Conservation (phyloP, 2,329 filamentous ascomycete genomes). For the Trichoderma sp. region DNA sequence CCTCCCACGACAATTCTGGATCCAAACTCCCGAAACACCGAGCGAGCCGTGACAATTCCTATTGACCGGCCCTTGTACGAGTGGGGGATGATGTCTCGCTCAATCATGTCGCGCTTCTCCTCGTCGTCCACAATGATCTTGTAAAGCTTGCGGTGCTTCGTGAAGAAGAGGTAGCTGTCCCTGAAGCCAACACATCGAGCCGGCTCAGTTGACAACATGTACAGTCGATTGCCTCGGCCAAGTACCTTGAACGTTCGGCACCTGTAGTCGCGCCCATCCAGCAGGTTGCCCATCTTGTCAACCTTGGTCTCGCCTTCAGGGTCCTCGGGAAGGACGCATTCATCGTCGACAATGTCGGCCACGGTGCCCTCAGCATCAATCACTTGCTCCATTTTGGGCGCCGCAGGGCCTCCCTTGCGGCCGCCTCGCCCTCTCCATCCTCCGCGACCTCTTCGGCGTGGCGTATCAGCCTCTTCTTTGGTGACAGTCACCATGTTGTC, state of each 20-base stretch:
- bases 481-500: constrained; percentile 60
- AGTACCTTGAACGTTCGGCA: constrained; percentile 92
- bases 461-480: constrained; percentile 54
- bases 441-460: constrained; percentile 62
- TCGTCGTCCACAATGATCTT: constrained; percentile 98
- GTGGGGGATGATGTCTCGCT: constrained; percentile 91
- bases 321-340: constrained; percentile 85
- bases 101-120: constrained; percentile 96
- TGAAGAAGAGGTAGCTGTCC: constrained; percentile 98
- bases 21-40: constrained; percentile 95
- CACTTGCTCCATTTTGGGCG: constrained; percentile 76
- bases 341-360: constrained; percentile 86
- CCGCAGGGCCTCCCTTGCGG: constrained; percentile 65
- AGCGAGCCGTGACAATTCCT: constrained; percentile 92
- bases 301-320: constrained; percentile 89
- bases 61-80: constrained; percentile 98
- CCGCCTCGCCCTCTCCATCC: constrained; percentile 69
- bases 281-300: constrained; percentile 79
- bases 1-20: constrained; percentile 92
- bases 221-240: constrained; percentile 78
- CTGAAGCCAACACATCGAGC: constrained; percentile 95
- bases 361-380: constrained; percentile 93
- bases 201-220: constrained; percentile 98
- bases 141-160: constrained; percentile 92
- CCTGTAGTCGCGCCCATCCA: constrained; percentile 84